Evolutionary conservation across 192 early-diverging fungal genomes (phyloP).

Genomic region (Mycoemilia scoparia): DNA sequence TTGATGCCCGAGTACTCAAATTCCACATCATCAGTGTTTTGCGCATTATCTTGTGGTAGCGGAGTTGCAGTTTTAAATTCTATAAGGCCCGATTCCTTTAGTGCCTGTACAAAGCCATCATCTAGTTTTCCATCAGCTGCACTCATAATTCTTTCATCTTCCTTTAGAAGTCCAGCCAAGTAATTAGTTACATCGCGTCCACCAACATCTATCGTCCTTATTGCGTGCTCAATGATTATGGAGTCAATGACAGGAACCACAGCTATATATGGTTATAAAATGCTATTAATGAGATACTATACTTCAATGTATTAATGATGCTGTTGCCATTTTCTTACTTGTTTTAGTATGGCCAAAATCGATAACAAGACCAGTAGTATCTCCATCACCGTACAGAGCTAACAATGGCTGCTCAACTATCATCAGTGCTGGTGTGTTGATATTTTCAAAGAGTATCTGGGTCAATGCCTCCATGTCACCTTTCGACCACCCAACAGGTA

Average conservation of each 20-base stretch:
- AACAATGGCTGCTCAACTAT: conserved; percentile 71
- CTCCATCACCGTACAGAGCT: conserved; percentile 58
- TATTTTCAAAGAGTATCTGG: conserved; percentile 82
- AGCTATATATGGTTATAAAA: conserved; percentile 20
- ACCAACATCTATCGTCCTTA: conserved; percentile 43
- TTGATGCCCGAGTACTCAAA: conserved; percentile 42
- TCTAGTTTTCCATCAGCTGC: conserved; percentile 29
- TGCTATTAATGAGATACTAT: not conserved
- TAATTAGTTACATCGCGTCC: conserved; percentile 47
- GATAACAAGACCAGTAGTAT: conserved; percentile 64
- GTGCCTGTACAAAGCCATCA: conserved; percentile 33
- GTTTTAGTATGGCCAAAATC: conserved; percentile 81
- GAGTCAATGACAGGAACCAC: conserved; percentile 70
- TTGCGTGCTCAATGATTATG: conserved; percentile 36
- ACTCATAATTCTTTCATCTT: conserved; percentile 26
- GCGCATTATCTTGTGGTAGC: conserved; percentile 4
- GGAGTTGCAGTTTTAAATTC: conserved; percentile 5
- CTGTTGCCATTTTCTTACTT: conserved; percentile 19
- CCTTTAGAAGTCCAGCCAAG: conserved; percentile 38
- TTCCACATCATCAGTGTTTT: conserved; percentile 9
- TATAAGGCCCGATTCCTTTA: conserved; percentile 35
- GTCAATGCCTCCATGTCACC: conserved; percentile 56
- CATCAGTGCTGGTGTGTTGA: conserved; percentile 69
- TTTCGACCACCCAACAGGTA: conserved; percentile 72
- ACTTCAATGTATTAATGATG: not conserved